Evolutionary conservation across 169 alveolate genomes (phyloP), one percentile per base, ranked within the genome.

Genomic region (Plasmodium gallinaceum): DNA sequence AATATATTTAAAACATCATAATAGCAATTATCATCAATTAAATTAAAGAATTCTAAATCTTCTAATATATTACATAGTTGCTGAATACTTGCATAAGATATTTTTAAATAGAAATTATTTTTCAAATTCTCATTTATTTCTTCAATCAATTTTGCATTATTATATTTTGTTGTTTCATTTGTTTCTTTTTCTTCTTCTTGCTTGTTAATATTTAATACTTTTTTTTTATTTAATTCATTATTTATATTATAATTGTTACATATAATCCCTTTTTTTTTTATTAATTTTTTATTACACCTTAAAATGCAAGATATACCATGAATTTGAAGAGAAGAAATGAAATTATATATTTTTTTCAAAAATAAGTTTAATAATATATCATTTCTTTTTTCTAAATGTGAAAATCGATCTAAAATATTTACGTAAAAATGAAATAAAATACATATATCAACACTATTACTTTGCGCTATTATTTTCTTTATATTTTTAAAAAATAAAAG

Each of bases 341-440:
- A n/a, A 62, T 57, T 9, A 26, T 51, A 26, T 32, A 83, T 45
- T 46, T 61, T 83, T 9, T 48, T 57, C 52, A 83, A 68, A 66
- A 83, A 83, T 32, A 48, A 24, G 20, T 83, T 83, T 54, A 83
- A 62, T 16, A 68, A 9, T 18, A 52, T 2, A 39, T 48, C 60
- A 22, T 16, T 68, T 26, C 64, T 18, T 0, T 10, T 26, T 39
- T n/a, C 61, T 5, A 62, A 22, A 78, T n/a, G 37, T 46, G 46
- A 20, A 26, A 22, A 9, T 26, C 58, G 26, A 18, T 69, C 76
- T 14, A 66, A 65, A 5, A 60, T 8, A 37, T 83, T 83, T 12
- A 83, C 64, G 62, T 68, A 83, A 68, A 83, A 83, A 83, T 83
- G 91, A 54, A 39, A 83, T n/a, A 83, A 48, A 26, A 83, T 51